Conservation (phyloP, 768 basidiomycete genomes). For the Roridomyces roridus region DNA sequence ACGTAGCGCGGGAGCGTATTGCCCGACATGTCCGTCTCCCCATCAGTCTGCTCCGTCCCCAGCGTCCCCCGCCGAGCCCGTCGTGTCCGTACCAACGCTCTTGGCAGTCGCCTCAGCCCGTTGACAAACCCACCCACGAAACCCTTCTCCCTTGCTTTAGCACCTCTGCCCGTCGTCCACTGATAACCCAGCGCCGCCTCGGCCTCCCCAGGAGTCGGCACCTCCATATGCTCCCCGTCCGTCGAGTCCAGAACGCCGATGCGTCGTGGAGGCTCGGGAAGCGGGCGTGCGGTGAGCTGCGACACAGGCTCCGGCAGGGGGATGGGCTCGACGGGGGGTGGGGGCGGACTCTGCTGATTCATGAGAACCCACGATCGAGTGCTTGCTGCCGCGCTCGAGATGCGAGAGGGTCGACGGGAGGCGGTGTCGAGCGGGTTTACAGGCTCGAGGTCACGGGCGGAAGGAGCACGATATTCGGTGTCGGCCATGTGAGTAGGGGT, state of each 20-base stretch:
- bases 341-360: slow-evolving; percentile 15
- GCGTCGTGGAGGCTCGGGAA: slow-evolving; percentile 12
- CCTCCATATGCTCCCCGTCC: slow-evolving; percentile 15
- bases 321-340: slow-evolving; percentile 16
- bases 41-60: slow-evolving; percentile 16
- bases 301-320: slow-evolving; percentile 19
- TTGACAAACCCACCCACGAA: slow-evolving; percentile 26
- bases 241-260: slow-evolving; percentile 3
- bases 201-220: not conserved
- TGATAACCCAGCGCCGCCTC: slow-evolving; percentile 14
- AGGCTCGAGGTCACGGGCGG: slow-evolving; percentile 6
- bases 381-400: slow-evolving; percentile 21
- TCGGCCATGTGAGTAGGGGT: slow-evolving; percentile 7
- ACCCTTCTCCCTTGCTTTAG: slow-evolving; percentile 7
- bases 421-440: too few species aligned
- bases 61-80: slow-evolving; percentile 13
- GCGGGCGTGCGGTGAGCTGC: slow-evolving; percentile 16
- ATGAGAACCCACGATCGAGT: slow-evolving; percentile 24
- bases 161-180: slow-evolving; percentile 10
- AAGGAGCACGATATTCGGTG: slow-evolving; percentile 8
- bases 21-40: slow-evolving; percentile 16
- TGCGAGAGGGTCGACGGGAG: slow-evolving; percentile 14
- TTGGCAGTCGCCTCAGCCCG: slow-evolving; percentile 21
- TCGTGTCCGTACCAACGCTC: slow-evolving; percentile 15
- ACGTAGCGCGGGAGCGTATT: slow-evolving; percentile 24